Evolutionary conservation across 2,329 filamentous ascomycete species (phyloP).

Genomic region (Coccinonectria pachysandricola): DNA sequence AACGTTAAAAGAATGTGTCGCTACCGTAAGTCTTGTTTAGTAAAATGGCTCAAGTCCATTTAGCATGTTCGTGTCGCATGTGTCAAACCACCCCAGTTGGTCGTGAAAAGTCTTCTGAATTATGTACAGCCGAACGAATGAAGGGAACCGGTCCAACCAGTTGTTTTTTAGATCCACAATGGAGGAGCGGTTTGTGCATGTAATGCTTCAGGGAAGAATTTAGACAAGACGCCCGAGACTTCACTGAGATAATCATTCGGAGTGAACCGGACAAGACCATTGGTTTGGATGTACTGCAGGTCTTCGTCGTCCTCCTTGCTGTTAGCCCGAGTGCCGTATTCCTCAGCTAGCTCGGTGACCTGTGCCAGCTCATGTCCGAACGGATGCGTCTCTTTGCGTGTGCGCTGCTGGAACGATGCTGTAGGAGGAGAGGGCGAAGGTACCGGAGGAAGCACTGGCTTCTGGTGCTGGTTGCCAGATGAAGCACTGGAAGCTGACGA

Average conservation of each 20-base stretch:
- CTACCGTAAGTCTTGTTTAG: no score
- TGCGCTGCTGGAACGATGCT: conserved; percentile 26
- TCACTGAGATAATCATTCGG: conserved; percentile 79
- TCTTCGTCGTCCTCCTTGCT: conserved; percentile 55
- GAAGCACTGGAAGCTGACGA: conserved; percentile 35
- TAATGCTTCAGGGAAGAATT: conserved; percentile 41
- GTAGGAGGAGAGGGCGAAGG: conserved; percentile 21
- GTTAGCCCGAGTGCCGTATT: conserved; percentile 58
- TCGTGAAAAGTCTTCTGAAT: conserved; percentile 19
- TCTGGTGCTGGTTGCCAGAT: conserved; percentile 17
- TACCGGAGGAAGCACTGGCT: conserved; percentile 20
- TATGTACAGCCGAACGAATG: conserved; percentile 24
- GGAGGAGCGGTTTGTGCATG: conserved; percentile 24
- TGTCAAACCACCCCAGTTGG: no score
- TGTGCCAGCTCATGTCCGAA: conserved; percentile 87
- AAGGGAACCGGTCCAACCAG: conserved; percentile 8
- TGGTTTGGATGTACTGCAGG: conserved; percentile 54
- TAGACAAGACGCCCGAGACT: conserved; percentile 58
- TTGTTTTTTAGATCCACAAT: conserved; percentile 38
- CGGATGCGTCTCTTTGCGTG: conserved; percentile 46
- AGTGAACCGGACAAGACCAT: conserved; percentile 62
- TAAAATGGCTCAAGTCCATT: no score
- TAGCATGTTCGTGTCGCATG: no score
- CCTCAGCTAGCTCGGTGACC: conserved; percentile 86
- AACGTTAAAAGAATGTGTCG: no score